A percentile compares a stretch with the other conserved stretches of the same genome.
These are phyloP conservation scores for Selenicereus undatus DNA, from an alignment of 148 eudicot species.

Conservation along the genomic window DNA sequence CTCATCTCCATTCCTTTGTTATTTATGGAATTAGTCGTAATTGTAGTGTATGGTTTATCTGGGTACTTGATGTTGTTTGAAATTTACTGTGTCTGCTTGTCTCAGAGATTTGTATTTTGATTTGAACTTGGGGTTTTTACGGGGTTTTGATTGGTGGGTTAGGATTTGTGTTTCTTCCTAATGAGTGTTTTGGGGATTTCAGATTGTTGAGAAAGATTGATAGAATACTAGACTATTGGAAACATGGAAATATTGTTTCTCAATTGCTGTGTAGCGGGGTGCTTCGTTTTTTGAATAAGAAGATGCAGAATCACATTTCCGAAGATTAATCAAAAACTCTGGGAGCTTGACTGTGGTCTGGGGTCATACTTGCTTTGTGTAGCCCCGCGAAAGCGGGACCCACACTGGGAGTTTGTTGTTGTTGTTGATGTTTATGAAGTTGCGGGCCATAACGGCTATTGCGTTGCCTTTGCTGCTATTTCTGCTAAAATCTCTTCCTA, in stretches of 20 bases:
- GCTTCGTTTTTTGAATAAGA: too few species aligned
- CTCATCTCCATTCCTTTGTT: too few species aligned
- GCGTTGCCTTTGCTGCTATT: slow-evolving; percentile 84
- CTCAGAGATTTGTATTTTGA: neutral
- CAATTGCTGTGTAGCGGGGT: too few species aligned
- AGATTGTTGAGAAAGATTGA: neutral
- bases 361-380: neutral
- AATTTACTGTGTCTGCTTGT: neutral
- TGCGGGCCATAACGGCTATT: slow-evolving; percentile 62
- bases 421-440: neutral
- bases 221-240: neutral
- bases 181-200: neutral
- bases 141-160: neutral
- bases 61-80: neutral
- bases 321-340: neutral
- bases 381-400: too few species aligned
- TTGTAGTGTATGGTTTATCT: too few species aligned
- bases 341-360: neutral
- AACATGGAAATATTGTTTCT: too few species aligned
- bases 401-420: too few species aligned
- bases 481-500: slow-evolving; percentile 68
- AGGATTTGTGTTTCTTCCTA: neutral
- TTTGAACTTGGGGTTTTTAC: too few species aligned
- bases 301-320: too few species aligned
- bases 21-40: neutral